Evolutionary conservation across 805 yeast genomes (phyloP).

Genomic region (Komagataella pseudopastoris): DNA sequence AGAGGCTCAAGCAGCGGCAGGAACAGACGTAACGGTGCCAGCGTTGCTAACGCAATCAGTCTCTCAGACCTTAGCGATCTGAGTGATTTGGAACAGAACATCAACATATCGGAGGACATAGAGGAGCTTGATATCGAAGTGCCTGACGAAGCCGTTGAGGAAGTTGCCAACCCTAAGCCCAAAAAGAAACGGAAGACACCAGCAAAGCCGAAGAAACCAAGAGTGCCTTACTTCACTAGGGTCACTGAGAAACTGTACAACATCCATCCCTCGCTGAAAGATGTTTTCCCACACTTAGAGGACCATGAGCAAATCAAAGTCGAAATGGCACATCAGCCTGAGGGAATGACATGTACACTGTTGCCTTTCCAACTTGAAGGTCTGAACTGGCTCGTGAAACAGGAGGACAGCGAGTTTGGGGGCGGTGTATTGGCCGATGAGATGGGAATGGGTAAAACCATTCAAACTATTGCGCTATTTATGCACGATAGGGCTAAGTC

Average conservation of each 20-base stretch:
- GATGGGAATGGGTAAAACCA: conserved; percentile 99
- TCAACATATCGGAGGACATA: neutral
- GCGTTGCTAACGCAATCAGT: conserved; percentile 7
- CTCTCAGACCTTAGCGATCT: conserved; percentile 5
- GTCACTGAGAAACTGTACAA: conserved; percentile 56
- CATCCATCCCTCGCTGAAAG: conserved; percentile 66
- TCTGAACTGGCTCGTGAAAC: conserved; percentile 72
- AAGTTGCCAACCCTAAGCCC: conserved; percentile 2
- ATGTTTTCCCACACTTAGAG: conserved; percentile 56
- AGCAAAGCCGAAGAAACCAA: conserved; percentile 29
- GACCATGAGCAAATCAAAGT: conserved; percentile 31
- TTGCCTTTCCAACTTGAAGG: conserved; percentile 94
- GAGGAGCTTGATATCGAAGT: neutral
- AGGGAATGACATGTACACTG: conserved; percentile 55
- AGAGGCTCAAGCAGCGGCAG: conserved; percentile 9
- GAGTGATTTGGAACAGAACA: neutral
- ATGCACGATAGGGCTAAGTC: conserved; percentile 50
- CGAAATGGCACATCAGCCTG: conserved; percentile 60
- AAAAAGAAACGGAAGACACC: conserved; percentile 11
- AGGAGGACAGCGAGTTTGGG: conserved; percentile 63
- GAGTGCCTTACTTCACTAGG: conserved; percentile 55
- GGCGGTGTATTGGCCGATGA: conserved; percentile 98
- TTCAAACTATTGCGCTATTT: conserved; percentile 84
- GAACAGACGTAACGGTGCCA: conserved; percentile 3
- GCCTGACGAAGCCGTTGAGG: conserved; percentile 4